phyloP scores from a whole-genome alignment of 768 basidiomycete species.

The Mycena venus region DNA sequence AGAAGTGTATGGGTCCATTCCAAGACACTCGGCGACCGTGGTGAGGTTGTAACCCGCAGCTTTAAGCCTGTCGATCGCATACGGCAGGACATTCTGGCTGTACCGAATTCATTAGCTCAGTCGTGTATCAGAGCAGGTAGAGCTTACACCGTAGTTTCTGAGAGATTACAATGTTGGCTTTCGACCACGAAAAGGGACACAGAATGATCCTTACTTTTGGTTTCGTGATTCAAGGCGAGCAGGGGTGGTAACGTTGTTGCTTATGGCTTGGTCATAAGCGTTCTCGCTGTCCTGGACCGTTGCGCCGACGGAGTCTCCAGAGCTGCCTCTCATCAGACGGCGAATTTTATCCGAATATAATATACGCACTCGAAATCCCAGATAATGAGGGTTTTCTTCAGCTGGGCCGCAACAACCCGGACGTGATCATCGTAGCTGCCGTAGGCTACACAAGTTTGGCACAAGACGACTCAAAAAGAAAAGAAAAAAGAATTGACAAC shows the following conservation, averaged over 20 bases:
- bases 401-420: slow-evolving; percentile 23
- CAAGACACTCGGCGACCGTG: slow-evolving; percentile 40
- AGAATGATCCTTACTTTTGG: background rate
- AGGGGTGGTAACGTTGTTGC: slow-evolving; percentile 47
- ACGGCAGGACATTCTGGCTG: slow-evolving; percentile 22
- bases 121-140: background rate
- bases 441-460: slow-evolving; percentile 19
- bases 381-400: slow-evolving; percentile 36
- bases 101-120: background rate
- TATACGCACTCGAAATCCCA: slow-evolving; percentile 51
- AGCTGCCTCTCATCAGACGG: slow-evolving; percentile 37
- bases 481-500: background rate
- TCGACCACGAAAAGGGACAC: background rate
- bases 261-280: slow-evolving; percentile 44
- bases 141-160: slow-evolving; percentile 28
- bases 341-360: too few relatives aligned
- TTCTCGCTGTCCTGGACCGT: slow-evolving; percentile 48
- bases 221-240: slow-evolving; percentile 51
- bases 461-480: background rate
- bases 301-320: slow-evolving; percentile 54
- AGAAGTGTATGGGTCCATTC: slow-evolving; percentile 11
- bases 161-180: background rate
- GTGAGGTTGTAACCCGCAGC: slow-evolving; percentile 37
- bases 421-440: slow-evolving; percentile 33
- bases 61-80: slow-evolving; percentile 35